Evolutionary conservation across 345 rosid genomes (phyloP), one percentile per base, ranked within the genome.

Genomic region (Citrus reticulata): DNA sequence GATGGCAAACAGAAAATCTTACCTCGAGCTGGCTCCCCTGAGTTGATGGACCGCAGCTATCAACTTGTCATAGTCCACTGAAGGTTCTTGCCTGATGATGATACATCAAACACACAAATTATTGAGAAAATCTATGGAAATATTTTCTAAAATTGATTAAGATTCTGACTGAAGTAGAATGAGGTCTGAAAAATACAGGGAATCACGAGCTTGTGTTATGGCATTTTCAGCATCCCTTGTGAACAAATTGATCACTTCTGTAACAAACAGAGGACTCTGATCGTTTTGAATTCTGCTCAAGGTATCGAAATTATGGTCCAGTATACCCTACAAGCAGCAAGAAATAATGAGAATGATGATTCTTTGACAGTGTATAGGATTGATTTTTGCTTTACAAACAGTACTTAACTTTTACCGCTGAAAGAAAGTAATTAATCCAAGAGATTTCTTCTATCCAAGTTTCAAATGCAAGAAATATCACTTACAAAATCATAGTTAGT

Each of bases 291-390:
- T 3, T 6, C 9, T 69, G 59, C 65, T 78, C 13, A 74, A 4
- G 14, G 71, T 32, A 13, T 86, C 82, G 35, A 83, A 81, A 6
- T 70, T 9, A 27, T 34, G 19, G 40, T 82, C 85, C 32, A 82
- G 24, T 10, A 84, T 69, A 11, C 84, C 89, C 89, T 86, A 17
- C 46, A 32, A 68, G 29, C 9, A 73, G 68, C 7, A 19, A 29
- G 0, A 37, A 77, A 14, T 2, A 19, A 9, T 49, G 46, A 74
- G 58, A 66, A 24, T 3, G 3, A 51, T 20, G 19, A 69, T 27
- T 49, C 68, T 29, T 46, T 24, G 9, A 7, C 34, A 4, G 9
- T 61, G 46, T 25, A 29, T 55, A 13, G 4, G 2, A n/a, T 51
- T 34, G 42, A 6, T 16, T 25, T 40, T 35, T 22, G 35, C n/a